Percentiles rank a stretch among this genome's conserved stretches.
Conservation (phyloP, 2,329 filamentous ascomycete species). For the Xylariaceae sp. region DNA sequence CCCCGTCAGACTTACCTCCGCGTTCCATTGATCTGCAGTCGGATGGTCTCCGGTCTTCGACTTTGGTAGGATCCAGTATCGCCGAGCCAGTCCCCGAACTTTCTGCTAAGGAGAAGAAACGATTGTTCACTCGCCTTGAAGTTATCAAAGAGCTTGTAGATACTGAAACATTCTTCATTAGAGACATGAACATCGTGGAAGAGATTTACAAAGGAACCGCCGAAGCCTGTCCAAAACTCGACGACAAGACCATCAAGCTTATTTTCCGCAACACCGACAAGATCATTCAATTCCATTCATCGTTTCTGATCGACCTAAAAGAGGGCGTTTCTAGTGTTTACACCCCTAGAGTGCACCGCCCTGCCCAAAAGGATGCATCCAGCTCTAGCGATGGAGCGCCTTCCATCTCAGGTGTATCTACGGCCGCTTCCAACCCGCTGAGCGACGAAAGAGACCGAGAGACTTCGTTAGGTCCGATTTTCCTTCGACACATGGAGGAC, state of each 20-base stretch:
- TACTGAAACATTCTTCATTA: conserved; percentile 84
- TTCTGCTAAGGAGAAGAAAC: conserved; percentile 56
- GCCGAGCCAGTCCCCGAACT: conserved; percentile 31
- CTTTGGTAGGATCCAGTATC: conserved; percentile 33
- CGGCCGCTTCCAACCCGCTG: conserved; percentile 37
- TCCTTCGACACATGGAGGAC: conserved; percentile 51
- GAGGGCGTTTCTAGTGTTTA: conserved; percentile 76
- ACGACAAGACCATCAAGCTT: conserved; percentile 76
- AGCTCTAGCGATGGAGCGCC: conserved; percentile 35
- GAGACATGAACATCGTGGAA: conserved; percentile 95
- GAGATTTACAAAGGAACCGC: conserved; percentile 97
- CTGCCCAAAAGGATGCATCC: conserved; percentile 39
- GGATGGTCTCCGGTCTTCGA: conserved; percentile 36
- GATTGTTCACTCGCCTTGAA: conserved; percentile 74
- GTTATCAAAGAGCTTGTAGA: conserved; percentile 89
- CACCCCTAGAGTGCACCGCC: conserved; percentile 51
- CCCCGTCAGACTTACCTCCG: conserved; percentile 39
- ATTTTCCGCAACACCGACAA: conserved; percentile 93
- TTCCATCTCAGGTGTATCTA: conserved; percentile 29
- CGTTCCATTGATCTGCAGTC: conserved; percentile 46
- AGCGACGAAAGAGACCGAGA: conserved; percentile 50
- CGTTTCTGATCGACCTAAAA: conserved; percentile 75
- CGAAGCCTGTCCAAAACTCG: conserved; percentile 72
- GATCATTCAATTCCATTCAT: conserved; percentile 78
- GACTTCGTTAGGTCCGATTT: conserved; percentile 49